A percentile compares a stretch with the other conserved stretches of the same genome.
phyloP scores from a whole-genome alignment of 2,329 filamentous ascomycete species.

The Fusarium sp. region DNA sequence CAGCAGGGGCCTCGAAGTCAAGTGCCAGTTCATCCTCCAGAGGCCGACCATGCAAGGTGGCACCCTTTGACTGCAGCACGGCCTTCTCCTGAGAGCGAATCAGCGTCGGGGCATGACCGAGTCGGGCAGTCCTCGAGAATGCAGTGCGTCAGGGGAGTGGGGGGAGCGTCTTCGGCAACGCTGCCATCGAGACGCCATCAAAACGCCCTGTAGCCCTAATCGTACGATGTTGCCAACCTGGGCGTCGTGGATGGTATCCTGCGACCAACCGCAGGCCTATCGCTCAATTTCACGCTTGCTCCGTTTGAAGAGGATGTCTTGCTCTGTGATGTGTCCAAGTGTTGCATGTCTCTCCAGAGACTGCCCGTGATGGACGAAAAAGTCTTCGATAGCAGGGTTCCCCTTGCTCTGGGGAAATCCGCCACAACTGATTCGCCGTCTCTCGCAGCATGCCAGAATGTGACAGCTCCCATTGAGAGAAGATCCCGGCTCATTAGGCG shows the following conservation, averaged over 20 bases:
- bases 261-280: background rate
- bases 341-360: background rate
- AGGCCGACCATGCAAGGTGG: slow-evolving; percentile 5
- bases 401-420: background rate
- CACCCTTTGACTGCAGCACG: slow-evolving; percentile 11
- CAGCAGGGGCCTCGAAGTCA: slow-evolving; percentile 4
- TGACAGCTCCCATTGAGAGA: background rate
- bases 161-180: slow-evolving; percentile 19
- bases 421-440: slow-evolving; percentile 1
- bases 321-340: background rate
- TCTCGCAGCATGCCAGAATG: slow-evolving; percentile 1
- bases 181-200: slow-evolving; percentile 5
- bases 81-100: slow-evolving; percentile 2
- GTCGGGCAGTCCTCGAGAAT: slow-evolving; percentile 20
- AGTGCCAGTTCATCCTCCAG: background rate
- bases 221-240: slow-evolving; percentile 31
- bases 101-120: slow-evolving; percentile 14
- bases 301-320: background rate
- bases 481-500: background rate
- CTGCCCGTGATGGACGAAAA: background rate
- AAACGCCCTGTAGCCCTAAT: slow-evolving; percentile 24
- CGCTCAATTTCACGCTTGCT: background rate
- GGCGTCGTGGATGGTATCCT: background rate
- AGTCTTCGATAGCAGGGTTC: background rate
- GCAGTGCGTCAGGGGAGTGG: slow-evolving; percentile 7